Evolutionary conservation across 139 green algal species (phyloP).

Genomic region (Chlorella sp.): DNA sequence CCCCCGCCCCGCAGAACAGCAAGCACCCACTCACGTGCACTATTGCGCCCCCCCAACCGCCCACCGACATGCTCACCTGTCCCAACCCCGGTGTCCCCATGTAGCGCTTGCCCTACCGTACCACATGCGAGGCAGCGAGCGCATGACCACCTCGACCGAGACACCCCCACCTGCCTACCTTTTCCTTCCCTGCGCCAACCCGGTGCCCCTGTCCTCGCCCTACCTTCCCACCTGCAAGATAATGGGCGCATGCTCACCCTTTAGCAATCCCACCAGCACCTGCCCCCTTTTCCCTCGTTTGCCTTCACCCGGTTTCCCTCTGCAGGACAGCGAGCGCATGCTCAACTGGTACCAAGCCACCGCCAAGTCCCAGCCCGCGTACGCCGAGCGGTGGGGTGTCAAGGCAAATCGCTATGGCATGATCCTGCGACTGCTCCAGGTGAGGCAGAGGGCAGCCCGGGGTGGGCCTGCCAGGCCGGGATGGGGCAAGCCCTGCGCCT

Average conservation of each 20-base stretch:
- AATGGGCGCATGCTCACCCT: background rate
- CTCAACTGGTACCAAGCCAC: background rate
- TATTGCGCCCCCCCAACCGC: background rate
- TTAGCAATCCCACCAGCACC: too few species aligned
- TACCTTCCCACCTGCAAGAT: too few species aligned
- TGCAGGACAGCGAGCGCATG: conserved; percentile 20
- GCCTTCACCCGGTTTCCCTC: background rate
- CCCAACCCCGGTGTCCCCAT: too few species aligned
- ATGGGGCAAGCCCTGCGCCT: background rate
- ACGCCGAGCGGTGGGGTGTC: background rate
- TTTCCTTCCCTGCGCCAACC: too few species aligned
- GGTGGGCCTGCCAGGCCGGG: background rate
- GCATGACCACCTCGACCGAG: too few species aligned
- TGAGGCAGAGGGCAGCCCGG: background rate
- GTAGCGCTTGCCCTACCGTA: too few species aligned
- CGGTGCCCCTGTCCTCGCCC: too few species aligned
- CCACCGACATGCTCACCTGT: too few species aligned
- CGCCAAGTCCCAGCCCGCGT: background rate
- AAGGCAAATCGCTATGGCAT: background rate
- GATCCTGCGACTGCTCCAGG: conserved; percentile 2
- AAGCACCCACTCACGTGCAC: background rate
- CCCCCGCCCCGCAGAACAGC: too few species aligned
- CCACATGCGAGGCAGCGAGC: too few species aligned
- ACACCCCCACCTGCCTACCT: too few species aligned
- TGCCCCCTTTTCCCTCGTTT: background rate